Evolutionary conservation across 179 eudicot genomes (phyloP).

Genomic region (Dionaea muscipula): DNA sequence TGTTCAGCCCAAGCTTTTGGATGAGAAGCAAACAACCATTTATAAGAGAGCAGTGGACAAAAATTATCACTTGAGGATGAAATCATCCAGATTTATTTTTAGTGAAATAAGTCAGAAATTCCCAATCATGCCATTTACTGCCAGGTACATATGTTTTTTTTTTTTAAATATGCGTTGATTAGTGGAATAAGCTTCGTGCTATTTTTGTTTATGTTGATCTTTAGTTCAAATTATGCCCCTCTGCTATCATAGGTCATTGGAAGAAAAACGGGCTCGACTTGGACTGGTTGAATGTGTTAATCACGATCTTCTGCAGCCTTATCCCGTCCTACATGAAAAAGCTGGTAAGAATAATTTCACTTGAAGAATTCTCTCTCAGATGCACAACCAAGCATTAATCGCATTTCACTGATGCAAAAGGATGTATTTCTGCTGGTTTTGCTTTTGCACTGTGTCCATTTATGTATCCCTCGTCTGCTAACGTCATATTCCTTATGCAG

Average conservation of each 20-base stretch:
- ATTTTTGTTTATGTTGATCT: too few relatives aligned
- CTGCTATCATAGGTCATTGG: constrained; percentile 12
- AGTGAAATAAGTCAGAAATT: constrained; percentile 89
- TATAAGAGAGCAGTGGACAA: constrained; percentile 93
- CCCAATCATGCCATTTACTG: constrained; percentile 95
- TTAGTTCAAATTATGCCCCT: too few relatives aligned
- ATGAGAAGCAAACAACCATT: constrained; percentile 86
- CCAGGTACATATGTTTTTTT: constrained; percentile 38
- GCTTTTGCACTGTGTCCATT: not conserved
- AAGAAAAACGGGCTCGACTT: constrained; percentile 83
- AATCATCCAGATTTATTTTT: constrained; percentile 85
- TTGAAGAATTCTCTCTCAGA: too few relatives aligned
- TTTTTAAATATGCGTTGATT: too few relatives aligned
- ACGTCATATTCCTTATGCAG: constrained; percentile 21
- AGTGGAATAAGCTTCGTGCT: too few relatives aligned
- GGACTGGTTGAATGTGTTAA: constrained; percentile 89
- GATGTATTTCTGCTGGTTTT: too few relatives aligned
- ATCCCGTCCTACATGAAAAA: constrained; percentile 93
- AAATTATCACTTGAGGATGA: constrained; percentile 89
- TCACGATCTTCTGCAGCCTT: constrained; percentile 87
- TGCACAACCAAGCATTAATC: too few relatives aligned
- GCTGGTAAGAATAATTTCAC: constrained; percentile 39
- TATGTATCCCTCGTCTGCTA: not conserved
- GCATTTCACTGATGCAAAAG: too few relatives aligned
- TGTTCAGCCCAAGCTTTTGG: constrained; percentile 86